A percentile compares a stretch with the other conserved stretches of the same genome.
Evolutionary conservation across 306 rosid species (phyloP).

Genomic region (Acacia crassicarpa): DNA sequence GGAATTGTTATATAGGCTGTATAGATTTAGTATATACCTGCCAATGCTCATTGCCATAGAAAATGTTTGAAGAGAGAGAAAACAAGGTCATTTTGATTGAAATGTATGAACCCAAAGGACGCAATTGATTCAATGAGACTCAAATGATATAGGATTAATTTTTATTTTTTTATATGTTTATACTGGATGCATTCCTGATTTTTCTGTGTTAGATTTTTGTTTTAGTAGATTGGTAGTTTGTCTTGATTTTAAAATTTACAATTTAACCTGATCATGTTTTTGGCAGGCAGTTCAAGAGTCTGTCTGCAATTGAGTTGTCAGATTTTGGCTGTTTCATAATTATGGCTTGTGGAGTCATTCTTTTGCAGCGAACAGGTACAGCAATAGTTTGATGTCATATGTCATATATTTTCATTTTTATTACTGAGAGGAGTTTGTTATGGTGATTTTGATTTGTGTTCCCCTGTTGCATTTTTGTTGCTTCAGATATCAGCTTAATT

Average conservation of each 20-base stretch:
- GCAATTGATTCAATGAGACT: constrained; percentile 18
- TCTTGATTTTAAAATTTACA: constrained; percentile 27
- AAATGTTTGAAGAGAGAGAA: not conserved
- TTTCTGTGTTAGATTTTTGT: constrained; percentile 23
- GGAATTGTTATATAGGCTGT: constrained; percentile 17
- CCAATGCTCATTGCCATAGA: not conserved
- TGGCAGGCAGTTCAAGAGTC: constrained; percentile 97
- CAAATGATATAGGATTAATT: constrained; percentile 18
- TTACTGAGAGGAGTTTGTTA: constrained; percentile 2
- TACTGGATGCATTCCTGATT: constrained; percentile 12
- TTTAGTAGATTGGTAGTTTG: constrained; percentile 29
- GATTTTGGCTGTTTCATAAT: constrained; percentile 90
- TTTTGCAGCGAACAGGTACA: constrained; percentile 80
- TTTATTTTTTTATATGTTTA: not conserved
- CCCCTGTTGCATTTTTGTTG: constrained; percentile 20
- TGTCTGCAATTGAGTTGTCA: constrained; percentile 77
- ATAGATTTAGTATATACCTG: constrained; percentile 22
- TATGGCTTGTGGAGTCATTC: constrained; percentile 80
- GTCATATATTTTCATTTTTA: constrained; percentile 19
- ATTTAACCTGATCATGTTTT: constrained; percentile 50
- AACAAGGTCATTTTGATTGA: constrained; percentile 21
- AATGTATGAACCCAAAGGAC: constrained; percentile 12
- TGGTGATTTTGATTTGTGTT: constrained; percentile 26
- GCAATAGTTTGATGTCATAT: constrained; percentile 24
- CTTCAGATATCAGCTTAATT: constrained; percentile 92